Base-by-base conservation (phyloP, 192 early-diverging fungal species). In the Backusella luteola region DNA sequence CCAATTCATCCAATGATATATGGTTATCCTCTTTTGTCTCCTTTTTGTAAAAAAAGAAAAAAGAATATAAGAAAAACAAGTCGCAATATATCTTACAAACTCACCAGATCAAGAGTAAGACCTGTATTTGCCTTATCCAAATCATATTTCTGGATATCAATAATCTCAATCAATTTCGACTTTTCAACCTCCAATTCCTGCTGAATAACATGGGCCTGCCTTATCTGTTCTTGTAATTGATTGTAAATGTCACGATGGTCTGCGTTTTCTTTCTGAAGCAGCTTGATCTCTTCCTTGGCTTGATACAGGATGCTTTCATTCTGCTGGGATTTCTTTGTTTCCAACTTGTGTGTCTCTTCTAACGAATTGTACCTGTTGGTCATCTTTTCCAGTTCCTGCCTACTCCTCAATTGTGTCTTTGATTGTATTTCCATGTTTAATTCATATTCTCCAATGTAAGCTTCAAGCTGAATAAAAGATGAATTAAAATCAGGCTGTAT, bases 381-480 rank as follows among this genome's bases (percentile, higher is more conserved):
- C 9, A 63, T 26, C 4, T 11, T 63, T 4, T 63, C 56, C 26
- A 63, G 0, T 29, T 63, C 56, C 12, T 63, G 56, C 29, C 4
- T 63, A 14, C 56, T 63, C 29, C 26, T 63, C 56, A 63, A 14
- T n/a, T 63, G 56, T 12, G 56, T 63, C 4, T 63, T 63, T 63
- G 56, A 63, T 63, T 63, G 56, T 0, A 63, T 63, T 8, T 23
- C 56, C 26, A 63, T 23, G 26, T 29, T 63, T 26, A 63, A 26
- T 63, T 63, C 56, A 14, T 63, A 63, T 63, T 63, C 56, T 26
- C 56, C 56, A 63, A 63, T 63, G 29, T 63, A 63, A 29, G 56
- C 56, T 12, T 63, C 56, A 11, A 63, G 56, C 56, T 63, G 12
- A 23, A 21, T 4, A 32, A 32, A 32, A 32, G 32, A 32, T 32